Base-by-base conservation (phyloP, 306 rosid species). In the Erythrophleum fordii region DNA sequence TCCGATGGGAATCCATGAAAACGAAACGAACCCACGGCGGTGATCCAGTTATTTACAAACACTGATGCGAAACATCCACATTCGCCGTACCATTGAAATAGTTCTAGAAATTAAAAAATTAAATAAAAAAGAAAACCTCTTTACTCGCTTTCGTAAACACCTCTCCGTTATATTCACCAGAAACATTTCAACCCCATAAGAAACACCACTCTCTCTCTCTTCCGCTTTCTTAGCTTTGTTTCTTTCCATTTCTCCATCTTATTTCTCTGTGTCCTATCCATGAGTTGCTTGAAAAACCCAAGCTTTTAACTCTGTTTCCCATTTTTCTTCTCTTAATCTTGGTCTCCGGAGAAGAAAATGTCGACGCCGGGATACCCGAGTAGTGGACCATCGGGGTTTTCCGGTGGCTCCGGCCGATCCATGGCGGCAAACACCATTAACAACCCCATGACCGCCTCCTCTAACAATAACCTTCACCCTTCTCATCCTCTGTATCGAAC, bases 301-400 rank as follows among this genome's bases (percentile, higher is more conserved):
- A 80, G 60, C 85, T 79, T 84, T 70, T 86, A 82, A 49, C 70
- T 77, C 61, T 77, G 52, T 46, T 45, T 42, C 31, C 73, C 78
- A 59, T 49, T 16, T 68, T 73, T 49, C 69, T 79, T 49, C 75
- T 28, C 68, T 11, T 6, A 46, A 41, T 51, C 68, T 18, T 10
- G 22, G 14, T 22, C 49, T 5, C 70, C 26, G 62, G 44, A 41
- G 52, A 60, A 9, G 2, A 22, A 26, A 55, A 86, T 86, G 87
- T 91, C 93, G 83, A 90, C 89, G 65, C 89, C 97, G 20, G 93
- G 97, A 18, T 92, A 77, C 86, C 39, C 90, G 11, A 91, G 86
- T n/a, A 89, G 89, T 2, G 92, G 94, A 0, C 46, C 88, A 5
- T 86, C 97, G 0, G 97, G 90, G 6, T 82, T 85, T 22, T 92